Percentiles rank a stretch among this genome's conserved stretches.
Evolutionary conservation across 495 filamentous ascomycete genomes (phyloP).

Genomic region (Pseudomonodictys pantanalensis): DNA sequence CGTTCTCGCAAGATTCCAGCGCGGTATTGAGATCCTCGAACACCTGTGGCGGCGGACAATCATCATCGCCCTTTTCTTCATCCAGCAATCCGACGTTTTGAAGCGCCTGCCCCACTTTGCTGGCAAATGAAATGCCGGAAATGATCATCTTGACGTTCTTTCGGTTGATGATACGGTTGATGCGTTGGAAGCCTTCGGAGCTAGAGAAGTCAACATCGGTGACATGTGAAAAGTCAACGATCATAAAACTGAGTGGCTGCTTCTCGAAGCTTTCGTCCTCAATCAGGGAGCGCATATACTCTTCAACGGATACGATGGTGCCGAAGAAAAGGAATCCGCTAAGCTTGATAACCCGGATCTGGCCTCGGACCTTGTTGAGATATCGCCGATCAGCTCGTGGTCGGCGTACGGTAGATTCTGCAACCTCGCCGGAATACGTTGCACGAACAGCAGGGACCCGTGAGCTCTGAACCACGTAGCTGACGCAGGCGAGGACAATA

Average conservation of each 20-base stretch:
- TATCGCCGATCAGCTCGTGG: conserved; percentile 87
- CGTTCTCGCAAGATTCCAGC: conserved; percentile 91
- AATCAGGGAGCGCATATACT: conserved; percentile 74
- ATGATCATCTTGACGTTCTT: conserved; percentile 76
- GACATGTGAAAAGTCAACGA: conserved; percentile 86
- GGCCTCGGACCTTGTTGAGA: conserved; percentile 75
- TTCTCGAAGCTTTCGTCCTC: conserved; percentile 72
- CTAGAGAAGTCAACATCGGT: conserved; percentile 94
- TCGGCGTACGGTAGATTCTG: conserved; percentile 85
- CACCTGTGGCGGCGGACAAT: conserved; percentile 57
- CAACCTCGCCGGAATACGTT: conserved; percentile 79
- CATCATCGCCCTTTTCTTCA: conserved; percentile 52
- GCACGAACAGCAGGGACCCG: conserved; percentile 81
- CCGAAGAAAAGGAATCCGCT: conserved; percentile 94
- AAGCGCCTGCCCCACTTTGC: conserved; percentile 71
- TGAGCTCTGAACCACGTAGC: conserved; percentile 86
- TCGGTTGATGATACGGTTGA: conserved; percentile 73
- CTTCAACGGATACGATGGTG: conserved; percentile 91
- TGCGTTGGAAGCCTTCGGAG: conserved; percentile 87
- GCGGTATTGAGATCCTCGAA: conserved; percentile 90
- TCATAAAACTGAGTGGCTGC: conserved; percentile 80
- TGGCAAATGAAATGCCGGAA: conserved; percentile 70
- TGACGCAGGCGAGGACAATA: conserved; percentile 86
- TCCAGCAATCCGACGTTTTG: conserved; percentile 76
- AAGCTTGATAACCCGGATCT: conserved; percentile 86